phyloP scores from a whole-genome alignment of 2,329 filamentous ascomycete species.

The Zymoseptoria crescenta region DNA sequence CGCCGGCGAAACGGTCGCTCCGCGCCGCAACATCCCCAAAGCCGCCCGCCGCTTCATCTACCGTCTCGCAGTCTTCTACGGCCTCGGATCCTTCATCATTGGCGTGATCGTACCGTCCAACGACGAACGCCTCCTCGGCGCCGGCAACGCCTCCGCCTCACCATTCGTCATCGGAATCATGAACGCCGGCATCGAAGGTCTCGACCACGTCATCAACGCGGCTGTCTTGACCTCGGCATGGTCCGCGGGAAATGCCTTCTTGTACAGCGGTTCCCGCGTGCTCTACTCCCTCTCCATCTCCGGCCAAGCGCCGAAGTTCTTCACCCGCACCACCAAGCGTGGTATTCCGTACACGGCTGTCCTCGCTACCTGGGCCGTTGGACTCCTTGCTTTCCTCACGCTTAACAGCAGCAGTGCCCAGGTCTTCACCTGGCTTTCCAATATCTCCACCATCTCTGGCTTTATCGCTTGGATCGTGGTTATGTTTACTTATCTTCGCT shows the following conservation, averaged over 20 bases:
- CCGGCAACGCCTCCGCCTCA: slow-evolving; percentile 35
- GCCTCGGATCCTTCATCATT: slow-evolving; percentile 33
- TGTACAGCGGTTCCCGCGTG: slow-evolving; percentile 46
- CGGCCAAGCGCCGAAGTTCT: slow-evolving; percentile 52
- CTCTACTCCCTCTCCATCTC: slow-evolving; percentile 51
- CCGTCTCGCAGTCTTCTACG: slow-evolving; percentile 38
- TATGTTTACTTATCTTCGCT: slow-evolving; percentile 43
- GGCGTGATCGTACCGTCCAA: slow-evolving; percentile 35
- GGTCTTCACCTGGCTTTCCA: slow-evolving; percentile 36
- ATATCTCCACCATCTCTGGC: slow-evolving; percentile 32
- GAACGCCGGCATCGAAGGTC: slow-evolving; percentile 52
- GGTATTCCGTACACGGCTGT: slow-evolving; percentile 49
- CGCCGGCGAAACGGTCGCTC: slow-evolving; percentile 23
- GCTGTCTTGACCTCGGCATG: slow-evolving; percentile 60
- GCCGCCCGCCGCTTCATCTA: slow-evolving; percentile 40
- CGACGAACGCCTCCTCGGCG: slow-evolving; percentile 28
- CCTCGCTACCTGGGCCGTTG: slow-evolving; percentile 34
- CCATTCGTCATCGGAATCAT: slow-evolving; percentile 54
- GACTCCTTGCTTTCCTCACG: slow-evolving; percentile 32
- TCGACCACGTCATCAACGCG: slow-evolving; percentile 60
- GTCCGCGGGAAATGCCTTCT: slow-evolving; percentile 49
- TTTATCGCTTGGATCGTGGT: slow-evolving; percentile 36
- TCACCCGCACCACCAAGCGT: slow-evolving; percentile 36
- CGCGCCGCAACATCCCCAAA: slow-evolving; percentile 23
- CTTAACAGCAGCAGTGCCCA: slow-evolving; percentile 28